Conservation (phyloP, 768 basidiomycete species). For the Cubamyces sp. region DNA sequence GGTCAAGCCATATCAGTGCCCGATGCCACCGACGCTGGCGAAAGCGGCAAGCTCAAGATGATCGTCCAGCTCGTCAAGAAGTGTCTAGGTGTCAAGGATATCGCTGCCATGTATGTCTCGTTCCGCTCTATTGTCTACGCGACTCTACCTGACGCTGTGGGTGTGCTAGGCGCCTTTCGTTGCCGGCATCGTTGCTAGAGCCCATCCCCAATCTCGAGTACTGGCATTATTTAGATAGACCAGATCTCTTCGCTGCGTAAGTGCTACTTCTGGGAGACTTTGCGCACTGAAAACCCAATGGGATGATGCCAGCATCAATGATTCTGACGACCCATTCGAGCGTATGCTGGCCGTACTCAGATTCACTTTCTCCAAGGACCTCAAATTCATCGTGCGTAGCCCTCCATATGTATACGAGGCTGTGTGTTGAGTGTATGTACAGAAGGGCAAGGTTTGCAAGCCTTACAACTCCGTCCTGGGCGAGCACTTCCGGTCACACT, state of each 20-base stretch:
- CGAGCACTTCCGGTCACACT: conserved; percentile 88
- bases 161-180: conserved; percentile 74
- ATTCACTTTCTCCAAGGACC: conserved; percentile 90
- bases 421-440: conserved; percentile 7
- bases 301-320: conserved; percentile 71
- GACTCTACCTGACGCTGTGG: conserved; percentile 4
- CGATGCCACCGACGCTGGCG: conserved; percentile 71
- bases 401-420: neutral
- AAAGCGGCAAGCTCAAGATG: conserved; percentile 94
- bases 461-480: conserved; percentile 89
- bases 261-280: conserved; percentile 35
- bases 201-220: conserved; percentile 96
- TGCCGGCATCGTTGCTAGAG: conserved; percentile 91
- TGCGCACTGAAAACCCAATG: neutral
- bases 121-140: conserved; percentile 4
- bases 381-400: conserved; percentile 81
- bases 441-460: conserved; percentile 94
- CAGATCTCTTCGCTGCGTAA: conserved; percentile 91
- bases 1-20: conserved; percentile 67
- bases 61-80: conserved; percentile 90
- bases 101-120: conserved; percentile 81
- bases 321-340: conserved; percentile 89
- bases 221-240: conserved; percentile 91
- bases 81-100: conserved; percentile 92
- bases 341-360: conserved; percentile 92